Evolutionary conservation across 2,329 filamentous ascomycete species (phyloP).

Genomic region (Ascochyta koolunga): DNA sequence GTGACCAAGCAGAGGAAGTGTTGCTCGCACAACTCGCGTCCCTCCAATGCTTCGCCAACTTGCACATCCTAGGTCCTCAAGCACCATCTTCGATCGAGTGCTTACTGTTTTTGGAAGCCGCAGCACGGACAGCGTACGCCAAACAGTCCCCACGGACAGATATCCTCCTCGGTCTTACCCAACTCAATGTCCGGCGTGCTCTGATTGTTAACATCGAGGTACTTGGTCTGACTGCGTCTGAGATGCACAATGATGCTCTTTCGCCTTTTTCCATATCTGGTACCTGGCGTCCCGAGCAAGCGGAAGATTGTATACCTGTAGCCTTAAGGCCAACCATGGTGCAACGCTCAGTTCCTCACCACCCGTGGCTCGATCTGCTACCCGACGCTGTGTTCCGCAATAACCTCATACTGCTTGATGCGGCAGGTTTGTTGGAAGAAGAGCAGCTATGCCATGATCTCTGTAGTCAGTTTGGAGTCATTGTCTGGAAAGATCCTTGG

Average conservation of each 20-base stretch:
- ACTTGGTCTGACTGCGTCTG: constrained; percentile 4
- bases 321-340: constrained; percentile 56
- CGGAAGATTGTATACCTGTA: not conserved
- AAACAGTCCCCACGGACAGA: not conserved
- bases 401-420: constrained; percentile 49
- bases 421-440: constrained; percentile 5
- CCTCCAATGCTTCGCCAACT: not conserved
- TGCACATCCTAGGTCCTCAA: constrained; percentile 3
- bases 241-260: constrained; percentile 9
- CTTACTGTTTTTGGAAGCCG: not conserved
- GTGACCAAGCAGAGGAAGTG: not conserved
- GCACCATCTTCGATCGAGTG: not conserved
- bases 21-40: not conserved
- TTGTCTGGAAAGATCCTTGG: constrained; percentile 9
- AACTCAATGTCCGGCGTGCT: constrained; percentile 10
- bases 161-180: constrained; percentile 4
- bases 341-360: constrained; percentile 58
- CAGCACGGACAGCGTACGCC: not conserved
- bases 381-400: constrained; percentile 62
- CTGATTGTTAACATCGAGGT: constrained; percentile 4
- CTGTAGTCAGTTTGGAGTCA: not conserved
- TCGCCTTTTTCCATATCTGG: constrained; percentile 1
- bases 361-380: constrained; percentile 61
- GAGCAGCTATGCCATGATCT: constrained; percentile 2
- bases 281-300: not conserved